Evolutionary conservation across 2,329 filamentous ascomycete genomes (phyloP), one percentile per base, ranked within the genome.

Genomic region (Aspergillus clavatus): DNA sequence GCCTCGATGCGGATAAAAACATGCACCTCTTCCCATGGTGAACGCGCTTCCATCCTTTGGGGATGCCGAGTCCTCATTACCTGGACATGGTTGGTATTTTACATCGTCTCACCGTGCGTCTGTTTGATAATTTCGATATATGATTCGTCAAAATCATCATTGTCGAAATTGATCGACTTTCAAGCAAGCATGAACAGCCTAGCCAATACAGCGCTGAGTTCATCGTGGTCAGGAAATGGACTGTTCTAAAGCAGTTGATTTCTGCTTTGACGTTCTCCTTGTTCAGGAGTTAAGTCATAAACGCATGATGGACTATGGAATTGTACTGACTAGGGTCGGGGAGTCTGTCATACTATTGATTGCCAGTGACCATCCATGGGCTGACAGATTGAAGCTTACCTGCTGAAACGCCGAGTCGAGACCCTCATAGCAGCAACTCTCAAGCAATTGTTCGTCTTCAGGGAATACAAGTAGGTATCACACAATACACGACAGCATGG

Each of bases 161-260:
- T 23, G 16, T 42, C 38, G 16, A 42, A 27, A 22, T 42, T 45
- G 16, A 48, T 42, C 7, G 46, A 48, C n/a, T 37, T 48, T n/a
- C 24, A 21, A 4, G 46, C 46, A 12, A 48, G 24, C 46, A 48
- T 48, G 38, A 48, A 48, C 33, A 48, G 45, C 16, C 46, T 21
- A 7, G 46, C 37, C 29, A 48, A 23, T 24, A 38, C 27, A 8
- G 46, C 46, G 7, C 24, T 48, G 23, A 48, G 23, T 24, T 16
- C 10, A 48, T 22, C 7, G 37, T 18, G 27, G 40, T 28, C 4
- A 48, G 35, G 35, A 45, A 48, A 6, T 48, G 46, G 7, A 48
- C 22, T 11, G 42, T 38, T 22, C 19, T 26, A 22, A 48, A 45
- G 23, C 46, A 48, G 14, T 21, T 23, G 12, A 48, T 48, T 7